Base-by-base conservation (phyloP, 2,329 filamentous ascomycete species). In the Hypoxylon rubiginosum region DNA sequence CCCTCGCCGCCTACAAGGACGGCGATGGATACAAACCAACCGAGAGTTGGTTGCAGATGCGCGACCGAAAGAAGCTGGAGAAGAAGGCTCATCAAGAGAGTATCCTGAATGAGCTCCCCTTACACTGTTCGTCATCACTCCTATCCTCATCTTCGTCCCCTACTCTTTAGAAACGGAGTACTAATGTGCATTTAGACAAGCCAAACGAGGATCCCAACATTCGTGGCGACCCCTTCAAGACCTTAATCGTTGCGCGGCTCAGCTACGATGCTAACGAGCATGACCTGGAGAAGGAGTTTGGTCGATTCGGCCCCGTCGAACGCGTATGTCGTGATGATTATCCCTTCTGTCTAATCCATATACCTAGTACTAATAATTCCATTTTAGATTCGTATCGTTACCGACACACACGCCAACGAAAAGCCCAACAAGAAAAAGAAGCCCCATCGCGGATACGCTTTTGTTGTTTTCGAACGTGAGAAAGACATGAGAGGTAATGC, bases 401-500 rank as follows among this genome's bases (percentile, higher is more conserved):
- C 89, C 74, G 91, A 97, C 78, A 90, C 89, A 4, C 89, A 92
- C 73, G 86, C 89, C 66, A 82, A 86, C 72, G 87, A 87, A 76
- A 91, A 86, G 79, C 88, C 86, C 61, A 92, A 91, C 75, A 93
- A 94, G 82, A 90, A 92, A 77, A 91, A 91, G 77, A 94, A 94
- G 82, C 83, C 90, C 54, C 92, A 97, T 76, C 87, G 91, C 75
- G 96, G 96, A 67, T 99, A 99, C 80, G 96, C 93, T 67, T 99
- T 99, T 78, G 91, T 99, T 73, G 93, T 98, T 58, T 99, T 95
- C 78, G 95, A 98, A 81, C 91, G 93, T 79, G 96, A 98, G 82
- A 94, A 95, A 81, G 96, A 98, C 79, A 97, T 98, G 94, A 97
- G 97, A 93, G 94, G 94, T 97, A 97, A 89, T 83, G 81, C 80